Base-by-base conservation (phyloP, 2,329 filamentous ascomycete genomes). In the Phialocephala sp. region DNA sequence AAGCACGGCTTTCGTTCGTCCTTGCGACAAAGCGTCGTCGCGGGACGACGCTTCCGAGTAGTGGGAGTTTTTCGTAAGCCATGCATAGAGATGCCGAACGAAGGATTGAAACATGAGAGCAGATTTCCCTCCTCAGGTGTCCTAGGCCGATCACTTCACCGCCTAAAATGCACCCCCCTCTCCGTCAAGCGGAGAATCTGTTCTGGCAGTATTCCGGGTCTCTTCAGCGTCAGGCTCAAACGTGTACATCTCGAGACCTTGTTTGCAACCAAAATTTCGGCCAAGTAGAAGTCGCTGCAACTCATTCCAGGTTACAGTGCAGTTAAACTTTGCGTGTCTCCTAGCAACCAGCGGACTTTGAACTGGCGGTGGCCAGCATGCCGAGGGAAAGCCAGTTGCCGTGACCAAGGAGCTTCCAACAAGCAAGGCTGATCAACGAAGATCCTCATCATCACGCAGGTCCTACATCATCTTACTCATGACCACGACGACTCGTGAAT, bases 131-230 rank as follows among this genome's bases (percentile, higher is more conserved):
- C 27, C 27, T 18, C 14, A 18, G 24, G 22, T 18, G 24, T 32
- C n/a, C 32, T 24, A 37, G 32, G 59, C 22, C 45, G 59, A 61
- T 61, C 59, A 54, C n/a, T 27, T 61, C 59, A 61, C 59, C 55
- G 55, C 35, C 36, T 36, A 41, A 39, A 41, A 57, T 57, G 55
- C 35, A 22, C 15, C 18, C 32, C 36, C 27, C 15, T 22, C 55
- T 57, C 36, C 4, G 8, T 39, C 32, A 12, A 4, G 12, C 12
- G 18, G 39, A 37, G n/a, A 41, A 57, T 22, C 1, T 37, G 24
- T 36, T 41, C 55, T 57, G 8, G n/a, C n/a, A 22, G 24, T n/a
- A 22, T 39, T 20, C 18, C 37, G 24, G 50, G 24, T 32, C 50
- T n/a, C n/a, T 27, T 54, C 14, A 18, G 14, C 6, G 24, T 54